These are phyloP conservation scores for carrot (Daucus carota) DNA, from an alignment of 129 eudicot genomes.

Conservation along the genomic window DH1_v3.0 NC_030387.2:33715501-33716000, in stretches of 20 bases:
- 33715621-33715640: no score
- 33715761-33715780: not conserved
- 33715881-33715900: not conserved
- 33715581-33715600: not conserved
- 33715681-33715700: not conserved
- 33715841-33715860: not conserved
- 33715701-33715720: not conserved
- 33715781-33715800: not conserved
- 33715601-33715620: not conserved
- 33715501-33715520: no score
- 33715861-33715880: not conserved
- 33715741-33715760: not conserved
- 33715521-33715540: no score
- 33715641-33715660: no score
- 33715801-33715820: not conserved
- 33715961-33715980: not conserved
- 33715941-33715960: not conserved
- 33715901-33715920: not conserved
- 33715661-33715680: no score
- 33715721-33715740: constrained; percentile 1
- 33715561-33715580: no score
- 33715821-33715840: not conserved
- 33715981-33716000: not conserved
- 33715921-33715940: not conserved
- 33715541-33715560: no score